A percentile compares a stretch with the other conserved stretches of the same genome.
Evolutionary conservation across 2,329 filamentous ascomycete genomes (phyloP).

Genomic region (Botryosphaeria dothidea): DNA sequence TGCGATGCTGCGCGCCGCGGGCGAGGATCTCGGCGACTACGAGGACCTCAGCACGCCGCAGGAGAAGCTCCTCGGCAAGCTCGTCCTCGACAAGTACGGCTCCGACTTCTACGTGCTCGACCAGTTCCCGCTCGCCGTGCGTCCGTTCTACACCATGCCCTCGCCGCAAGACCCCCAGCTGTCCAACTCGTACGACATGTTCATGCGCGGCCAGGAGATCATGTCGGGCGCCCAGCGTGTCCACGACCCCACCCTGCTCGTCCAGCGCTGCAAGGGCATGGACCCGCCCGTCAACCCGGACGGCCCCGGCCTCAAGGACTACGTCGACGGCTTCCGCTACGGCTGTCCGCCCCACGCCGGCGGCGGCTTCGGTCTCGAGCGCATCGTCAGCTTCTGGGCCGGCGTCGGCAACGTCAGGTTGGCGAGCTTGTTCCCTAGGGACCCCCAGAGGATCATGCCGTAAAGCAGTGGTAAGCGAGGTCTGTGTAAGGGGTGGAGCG

Average conservation of each 20-base stretch:
- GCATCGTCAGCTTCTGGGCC: slow-evolving; percentile 68
- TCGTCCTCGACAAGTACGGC: slow-evolving; percentile 84
- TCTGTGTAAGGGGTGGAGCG: neutral
- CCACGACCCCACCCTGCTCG: slow-evolving; percentile 60
- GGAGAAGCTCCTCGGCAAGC: slow-evolving; percentile 83
- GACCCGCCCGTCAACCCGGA: slow-evolving; percentile 59
- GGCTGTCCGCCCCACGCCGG: slow-evolving; percentile 66
- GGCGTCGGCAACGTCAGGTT: slow-evolving; percentile 64
- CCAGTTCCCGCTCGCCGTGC: slow-evolving; percentile 86
- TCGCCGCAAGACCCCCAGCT: slow-evolving; percentile 49
- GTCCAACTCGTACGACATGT: slow-evolving; percentile 68
- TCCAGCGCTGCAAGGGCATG: slow-evolving; percentile 59
- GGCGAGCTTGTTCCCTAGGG: slow-evolving; percentile 64
- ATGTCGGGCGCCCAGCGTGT: slow-evolving; percentile 69
- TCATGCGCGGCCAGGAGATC: slow-evolving; percentile 71
- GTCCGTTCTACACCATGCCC: slow-evolving; percentile 91
- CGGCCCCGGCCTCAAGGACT: slow-evolving; percentile 62
- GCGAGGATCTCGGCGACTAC: slow-evolving; percentile 72
- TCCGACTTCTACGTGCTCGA: slow-evolving; percentile 97
- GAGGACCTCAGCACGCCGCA: slow-evolving; percentile 79
- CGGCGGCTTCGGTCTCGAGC: slow-evolving; percentile 65
- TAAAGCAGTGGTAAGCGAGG: slow-evolving; percentile 26
- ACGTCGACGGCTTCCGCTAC: slow-evolving; percentile 64
- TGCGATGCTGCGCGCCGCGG: slow-evolving; percentile 73
- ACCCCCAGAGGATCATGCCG: slow-evolving; percentile 57